Evolutionary conservation across 1,139 yeast species (phyloP).

Genomic region (Pneumocystis oryctolagi): DNA sequence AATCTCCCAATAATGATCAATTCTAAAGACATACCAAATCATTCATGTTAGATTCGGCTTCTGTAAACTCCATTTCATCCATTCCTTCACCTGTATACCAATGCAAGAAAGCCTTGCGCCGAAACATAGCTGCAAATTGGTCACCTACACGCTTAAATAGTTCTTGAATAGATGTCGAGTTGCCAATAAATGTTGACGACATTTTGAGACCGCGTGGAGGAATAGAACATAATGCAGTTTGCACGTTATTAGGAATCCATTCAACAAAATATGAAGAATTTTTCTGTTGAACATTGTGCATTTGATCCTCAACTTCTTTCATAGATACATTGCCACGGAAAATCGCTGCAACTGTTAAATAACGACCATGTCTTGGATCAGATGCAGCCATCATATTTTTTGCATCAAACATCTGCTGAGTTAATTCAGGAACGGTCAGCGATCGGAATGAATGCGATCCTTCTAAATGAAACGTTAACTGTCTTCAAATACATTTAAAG

Average conservation of each 20-base stretch:
- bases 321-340: slow-evolving; percentile 33
- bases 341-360: slow-evolving; percentile 32
- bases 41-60: slow-evolving; percentile 31
- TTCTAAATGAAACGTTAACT: slow-evolving; percentile 6
- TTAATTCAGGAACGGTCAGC: slow-evolving; percentile 31
- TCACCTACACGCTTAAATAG: slow-evolving; percentile 28
- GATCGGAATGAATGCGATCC: slow-evolving; percentile 29
- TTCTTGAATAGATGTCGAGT: slow-evolving; percentile 33
- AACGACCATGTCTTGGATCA: slow-evolving; percentile 31
- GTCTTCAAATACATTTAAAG: background rate
- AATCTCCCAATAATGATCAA: background rate
- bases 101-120: slow-evolving; percentile 32
- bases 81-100: slow-evolving; percentile 36
- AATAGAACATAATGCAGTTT: slow-evolving; percentile 35
- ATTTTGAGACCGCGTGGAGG: slow-evolving; percentile 30
- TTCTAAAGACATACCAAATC: slow-evolving; percentile 21
- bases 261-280: slow-evolving; percentile 43
- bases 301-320: slow-evolving; percentile 33
- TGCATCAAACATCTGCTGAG: slow-evolving; percentile 33
- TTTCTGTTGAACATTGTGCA: slow-evolving; percentile 25
- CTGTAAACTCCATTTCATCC: slow-evolving; percentile 34
- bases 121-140: slow-evolving; percentile 33
- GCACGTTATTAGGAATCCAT: slow-evolving; percentile 95
- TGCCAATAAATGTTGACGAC: slow-evolving; percentile 34
- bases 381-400: slow-evolving; percentile 34